Evolutionary conservation across 1,284 basidiomycete genomes (phyloP), one percentile per base, ranked within the genome.

Genomic region (Cryptococcus sp.): DNA sequence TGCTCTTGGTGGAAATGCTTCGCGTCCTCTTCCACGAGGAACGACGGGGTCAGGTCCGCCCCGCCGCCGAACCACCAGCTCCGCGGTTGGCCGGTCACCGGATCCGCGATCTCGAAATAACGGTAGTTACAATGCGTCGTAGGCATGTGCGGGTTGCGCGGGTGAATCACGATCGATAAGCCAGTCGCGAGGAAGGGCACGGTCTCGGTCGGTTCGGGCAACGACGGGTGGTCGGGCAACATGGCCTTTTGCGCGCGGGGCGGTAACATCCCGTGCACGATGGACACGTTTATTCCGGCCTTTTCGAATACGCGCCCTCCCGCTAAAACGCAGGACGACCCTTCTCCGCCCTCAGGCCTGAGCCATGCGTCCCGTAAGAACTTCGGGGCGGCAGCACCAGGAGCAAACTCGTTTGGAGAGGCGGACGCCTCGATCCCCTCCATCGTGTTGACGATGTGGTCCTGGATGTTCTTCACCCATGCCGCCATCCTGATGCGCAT

Each of bases 51-150:
- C 48, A 99, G 83, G 76, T 99, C 95, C 3, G 87, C 87, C n/a
- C 95, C 95, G 40, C 95, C 95, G 47, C 95, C 95, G 72, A 98
- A 99, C 96, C 96, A 99, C 93, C 94, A 99, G 10, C 93, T 89
- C 41, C 93, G 78, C 23, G 65, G 67, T 50, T 70, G 50, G 10
- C 61, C 60, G n/a, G 64, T 81, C 75, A 53, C 78, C 41, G 81
- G 80, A 65, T 89, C 85, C 16, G 86, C 86, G 66, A 93, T 84
- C 80, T 98, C 96, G 77, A 99, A 99, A 81, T 98, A 99, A 55
- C 96, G 89, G 74, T 95, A 98, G 80, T 99, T 99, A 65, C 91
- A 87, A 78, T 99, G 95, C 7, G 91, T 88, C n/a, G 93, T 96
- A 1, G 91, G 91, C 16, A 88, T 86, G 68, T 90, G 86, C 0